Base-by-base conservation (phyloP, 2,329 filamentous ascomycete genomes). In the Xylaria polymorpha region DNA sequence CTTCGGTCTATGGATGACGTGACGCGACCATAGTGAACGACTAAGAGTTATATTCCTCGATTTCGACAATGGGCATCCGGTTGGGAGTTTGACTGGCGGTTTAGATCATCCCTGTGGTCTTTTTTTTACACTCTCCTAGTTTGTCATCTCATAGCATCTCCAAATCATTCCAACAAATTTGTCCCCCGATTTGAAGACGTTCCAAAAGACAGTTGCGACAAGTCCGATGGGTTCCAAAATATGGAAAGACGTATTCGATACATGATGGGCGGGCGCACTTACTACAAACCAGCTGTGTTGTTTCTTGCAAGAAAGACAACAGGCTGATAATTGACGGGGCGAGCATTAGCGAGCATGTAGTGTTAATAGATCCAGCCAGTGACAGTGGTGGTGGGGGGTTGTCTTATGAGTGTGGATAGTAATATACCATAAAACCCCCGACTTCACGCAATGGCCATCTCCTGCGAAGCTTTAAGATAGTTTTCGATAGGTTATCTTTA, bases 121-220 rank as follows among this genome's bases (percentile, higher is more conserved):
- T 66, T 66, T 66, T 68, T 65, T 51, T 55, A 39, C 44, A 50
- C 29, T 67, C 55, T 68, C 65, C 43, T 68, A 66, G 56, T 72
- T 70, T 68, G 63, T 62, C 70, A 71, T 72, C 68, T 71, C 68
- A 68, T 70, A 72, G 56, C 70, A 72, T 72, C 62, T 71, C 68
- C 63, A 64, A 65, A 69, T 63, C 68, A 71, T 71, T 56, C 68
- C 63, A 65, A 59, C 62, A 32, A 55, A 62, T 68, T 67, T 71
- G 62, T 66, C 64, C 63, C 41, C 53, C 57, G 51, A 64, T 68
- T 67, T 69, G 65, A 64, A 68, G 51, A 62, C 55, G 39, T 66
- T 56, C 35, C 57, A 60, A 56, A 69, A 64, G 57, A 55, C 37
- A 46, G 48, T 63, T 61, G 37, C 58, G n/a, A 56, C 51, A 66